phyloP scores from a whole-genome alignment of 257 asterid genomes.

The Ligustrum vulgare region DNA sequence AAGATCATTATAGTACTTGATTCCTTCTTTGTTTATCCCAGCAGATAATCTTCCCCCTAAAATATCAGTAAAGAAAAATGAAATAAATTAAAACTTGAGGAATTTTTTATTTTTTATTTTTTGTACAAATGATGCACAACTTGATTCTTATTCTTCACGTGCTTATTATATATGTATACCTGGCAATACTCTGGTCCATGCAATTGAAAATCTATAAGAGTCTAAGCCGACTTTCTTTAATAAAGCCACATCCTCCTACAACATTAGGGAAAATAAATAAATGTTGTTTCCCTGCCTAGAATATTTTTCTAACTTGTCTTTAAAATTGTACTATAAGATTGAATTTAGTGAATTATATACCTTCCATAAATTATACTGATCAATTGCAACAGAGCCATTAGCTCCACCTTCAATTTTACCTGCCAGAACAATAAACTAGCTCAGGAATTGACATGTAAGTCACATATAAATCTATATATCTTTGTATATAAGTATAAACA shows the following conservation, averaged over 20 bases:
- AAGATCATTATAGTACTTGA: constrained; percentile 27
- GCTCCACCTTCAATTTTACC: constrained; percentile 30
- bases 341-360: constrained; percentile 14
- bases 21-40: constrained; percentile 26
- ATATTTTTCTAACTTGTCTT: neutral
- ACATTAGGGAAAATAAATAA: neutral
- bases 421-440: neutral
- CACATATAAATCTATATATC: no score
- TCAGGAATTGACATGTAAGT: neutral
- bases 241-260: constrained; percentile 31
- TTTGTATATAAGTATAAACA: neutral
- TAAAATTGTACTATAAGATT: neutral
- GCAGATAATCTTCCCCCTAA: constrained; percentile 21
- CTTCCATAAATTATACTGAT: constrained; percentile 35
- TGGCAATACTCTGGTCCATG: constrained; percentile 32
- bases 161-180: constrained; percentile 3
- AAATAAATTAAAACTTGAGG: neutral
- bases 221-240: constrained; percentile 24
- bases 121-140: no score
- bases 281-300: neutral
- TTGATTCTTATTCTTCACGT: neutral
- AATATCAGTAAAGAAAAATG: no score
- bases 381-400: constrained; percentile 43
- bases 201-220: constrained; percentile 28
- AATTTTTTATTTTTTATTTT: no score